Conservation (phyloP, 1,284 basidiomycete species). For the Bjerkandera adusta region DNA sequence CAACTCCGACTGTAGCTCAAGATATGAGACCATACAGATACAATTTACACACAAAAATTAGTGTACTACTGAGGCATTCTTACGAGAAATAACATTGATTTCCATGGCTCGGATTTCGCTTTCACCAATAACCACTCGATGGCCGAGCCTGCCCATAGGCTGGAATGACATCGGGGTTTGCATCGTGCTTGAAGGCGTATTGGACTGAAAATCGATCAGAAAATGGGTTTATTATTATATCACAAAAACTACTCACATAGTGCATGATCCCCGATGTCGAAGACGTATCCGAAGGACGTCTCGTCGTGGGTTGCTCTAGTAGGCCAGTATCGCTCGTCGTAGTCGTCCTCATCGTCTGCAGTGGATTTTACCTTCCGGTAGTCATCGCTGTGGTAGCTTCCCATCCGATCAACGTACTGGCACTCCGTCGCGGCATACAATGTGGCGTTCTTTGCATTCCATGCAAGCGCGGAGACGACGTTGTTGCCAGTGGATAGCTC, state of each 20-base stretch:
- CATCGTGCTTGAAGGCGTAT: constrained; percentile 24
- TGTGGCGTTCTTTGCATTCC: constrained; percentile 30
- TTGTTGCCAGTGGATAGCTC: constrained; percentile 44
- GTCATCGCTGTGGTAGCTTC: constrained; percentile 13
- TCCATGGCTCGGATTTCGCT: no score
- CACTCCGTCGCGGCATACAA: constrained; percentile 38
- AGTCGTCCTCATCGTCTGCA: constrained; percentile 13
- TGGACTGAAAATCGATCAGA: constrained; percentile 16
- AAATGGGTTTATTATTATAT: not conserved
- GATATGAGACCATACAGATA: no score
- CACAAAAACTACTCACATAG: constrained; percentile 10
- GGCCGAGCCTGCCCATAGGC: constrained; percentile 4
- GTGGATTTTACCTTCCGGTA: constrained; percentile 3
- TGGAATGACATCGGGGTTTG: constrained; percentile 12
- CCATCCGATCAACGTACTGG: constrained; percentile 20
- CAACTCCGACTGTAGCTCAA: no score
- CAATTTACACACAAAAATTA: no score
- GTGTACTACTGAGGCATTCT: no score
- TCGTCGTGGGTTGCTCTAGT: constrained; percentile 11
- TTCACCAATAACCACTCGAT: not conserved
- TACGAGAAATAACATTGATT: no score
- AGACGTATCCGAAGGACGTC: constrained; percentile 13
- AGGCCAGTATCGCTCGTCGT: constrained; percentile 9
- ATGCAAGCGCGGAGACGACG: constrained; percentile 31
- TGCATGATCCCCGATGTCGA: constrained; percentile 6